Percentiles rank a stretch among this genome's conserved stretches.
Evolutionary conservation across 331 rosid genomes (phyloP).

Genomic region (Prunus yedoensis): DNA sequence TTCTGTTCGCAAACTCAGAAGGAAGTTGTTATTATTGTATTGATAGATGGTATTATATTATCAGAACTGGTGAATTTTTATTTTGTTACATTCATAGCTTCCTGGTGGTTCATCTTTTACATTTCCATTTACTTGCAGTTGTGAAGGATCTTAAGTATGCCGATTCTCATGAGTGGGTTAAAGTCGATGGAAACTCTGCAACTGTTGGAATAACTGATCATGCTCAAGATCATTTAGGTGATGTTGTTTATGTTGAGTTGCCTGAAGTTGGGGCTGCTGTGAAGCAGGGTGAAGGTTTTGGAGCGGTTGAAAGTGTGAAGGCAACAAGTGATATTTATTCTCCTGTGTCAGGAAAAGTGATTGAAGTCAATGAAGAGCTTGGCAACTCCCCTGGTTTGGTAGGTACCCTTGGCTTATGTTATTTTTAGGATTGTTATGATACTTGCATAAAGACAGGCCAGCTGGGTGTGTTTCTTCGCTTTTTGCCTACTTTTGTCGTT

Average conservation of each 20-base stretch:
- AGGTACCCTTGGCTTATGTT: slow-evolving; percentile 28
- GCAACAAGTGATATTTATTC: slow-evolving; percentile 91
- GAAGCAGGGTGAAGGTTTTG: slow-evolving; percentile 68
- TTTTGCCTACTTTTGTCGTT: background rate
- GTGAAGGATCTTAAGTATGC: slow-evolving; percentile 77
- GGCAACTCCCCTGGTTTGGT: slow-evolving; percentile 81
- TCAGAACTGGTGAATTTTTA: background rate
- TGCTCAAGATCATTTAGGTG: slow-evolving; percentile 96
- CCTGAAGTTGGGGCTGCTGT: slow-evolving; percentile 74
- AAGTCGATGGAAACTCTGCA: slow-evolving; percentile 84
- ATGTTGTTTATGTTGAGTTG: slow-evolving; percentile 89
- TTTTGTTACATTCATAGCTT: background rate
- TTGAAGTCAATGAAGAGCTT: slow-evolving; percentile 69
- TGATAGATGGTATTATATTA: background rate
- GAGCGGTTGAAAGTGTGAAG: slow-evolving; percentile 96
- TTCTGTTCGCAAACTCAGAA: background rate
- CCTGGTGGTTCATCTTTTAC: background rate
- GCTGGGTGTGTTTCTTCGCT: background rate
- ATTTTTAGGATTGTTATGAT: background rate
- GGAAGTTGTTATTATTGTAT: background rate
- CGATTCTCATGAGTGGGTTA: slow-evolving; percentile 89
- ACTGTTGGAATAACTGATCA: slow-evolving; percentile 90
- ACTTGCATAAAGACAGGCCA: background rate
- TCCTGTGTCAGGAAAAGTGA: slow-evolving; percentile 82
- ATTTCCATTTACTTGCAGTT: slow-evolving; percentile 44